Evolutionary conservation across 208 protist species (phyloP).

Genomic region (Trypanosoma caninum): DNA sequence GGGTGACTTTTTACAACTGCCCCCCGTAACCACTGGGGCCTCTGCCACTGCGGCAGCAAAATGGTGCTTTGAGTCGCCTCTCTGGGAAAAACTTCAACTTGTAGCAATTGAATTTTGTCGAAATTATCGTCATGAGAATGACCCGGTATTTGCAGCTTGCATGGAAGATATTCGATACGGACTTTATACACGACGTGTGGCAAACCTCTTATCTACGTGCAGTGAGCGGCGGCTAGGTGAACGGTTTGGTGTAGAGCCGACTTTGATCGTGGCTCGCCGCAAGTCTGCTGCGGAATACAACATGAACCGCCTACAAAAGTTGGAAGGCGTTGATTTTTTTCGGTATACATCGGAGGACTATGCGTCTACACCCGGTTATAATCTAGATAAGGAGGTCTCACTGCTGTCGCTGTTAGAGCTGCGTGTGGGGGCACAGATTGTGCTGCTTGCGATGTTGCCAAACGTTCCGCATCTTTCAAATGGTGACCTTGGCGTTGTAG

Average conservation of each 20-base stretch:
- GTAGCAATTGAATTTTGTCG: slow-evolving; percentile 32
- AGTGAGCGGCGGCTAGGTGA: slow-evolving; percentile 27
- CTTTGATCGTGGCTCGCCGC: slow-evolving; percentile 39
- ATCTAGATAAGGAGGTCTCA: slow-evolving; percentile 58
- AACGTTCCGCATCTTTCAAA: slow-evolving; percentile 36
- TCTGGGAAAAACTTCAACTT: slow-evolving; percentile 45
- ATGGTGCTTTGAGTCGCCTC: slow-evolving; percentile 45
- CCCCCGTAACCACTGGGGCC: slow-evolving; percentile 13
- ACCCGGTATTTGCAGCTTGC: slow-evolving; percentile 37
- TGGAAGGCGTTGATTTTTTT: slow-evolving; percentile 39
- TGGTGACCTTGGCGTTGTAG: slow-evolving; percentile 30
- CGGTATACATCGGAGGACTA: slow-evolving; percentile 79
- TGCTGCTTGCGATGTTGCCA: slow-evolving; percentile 52
- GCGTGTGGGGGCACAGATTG: slow-evolving; percentile 68
- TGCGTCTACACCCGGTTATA: slow-evolving; percentile 40
- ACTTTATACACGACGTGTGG: slow-evolving; percentile 49
- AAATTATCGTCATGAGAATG: slow-evolving; percentile 39
- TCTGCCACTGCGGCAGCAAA: slow-evolving; percentile 2
- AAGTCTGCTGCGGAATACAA: slow-evolving; percentile 58
- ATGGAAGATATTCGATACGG: slow-evolving; percentile 55
- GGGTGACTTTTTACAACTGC: slow-evolving; percentile 53
- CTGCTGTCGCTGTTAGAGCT: slow-evolving; percentile 48
- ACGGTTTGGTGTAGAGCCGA: slow-evolving; percentile 44
- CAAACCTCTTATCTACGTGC: slow-evolving; percentile 33
- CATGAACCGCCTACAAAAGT: slow-evolving; percentile 31